Base-by-base conservation (phyloP, 78 protist genomes). In the Dictyostelium intermedium region DNA sequence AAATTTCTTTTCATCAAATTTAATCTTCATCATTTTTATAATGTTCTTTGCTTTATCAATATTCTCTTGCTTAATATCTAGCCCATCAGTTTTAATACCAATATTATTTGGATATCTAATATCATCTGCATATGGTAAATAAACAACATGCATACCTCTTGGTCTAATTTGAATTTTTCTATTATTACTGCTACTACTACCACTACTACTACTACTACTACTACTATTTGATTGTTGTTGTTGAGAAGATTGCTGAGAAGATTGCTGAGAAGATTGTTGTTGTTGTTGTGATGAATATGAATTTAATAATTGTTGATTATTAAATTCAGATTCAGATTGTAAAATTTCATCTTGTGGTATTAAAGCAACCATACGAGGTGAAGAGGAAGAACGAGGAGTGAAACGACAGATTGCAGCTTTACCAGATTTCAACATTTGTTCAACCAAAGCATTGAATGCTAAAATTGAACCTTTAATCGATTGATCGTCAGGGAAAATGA, bases 111-210 rank as follows among this genome's bases (percentile, higher is more conserved):
- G 79, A 34, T 72, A 34, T 47, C 97, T 91, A 37, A 96, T 96
- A 66, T 96, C 97, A 41, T 96, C 97, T 9, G 92, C 91, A 32
- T 60, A 96, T 9, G 97, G 97, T 13, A 96, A 39, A 32, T 79
- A 85, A 41, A 96, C 27, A 1, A 96, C 37, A 72, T 96, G 87
- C 72, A 96, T 35, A 3, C 97, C 95, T 18, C 91, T 25, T 39
- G 92, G 96, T 34, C 45, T 20, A 34, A 83, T 13, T 60, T 72
- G 87, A 34, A 37, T 35, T 32, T 41, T 39, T 27, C 39, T 27
- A 41, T 50, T 81, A 35, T 76, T 39, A 41, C 2, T 39, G n/a
- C n/a, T n/a, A n/a, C n/a, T n/a, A n/a, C n/a, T n/a, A n/a, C n/a
- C n/a, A n/a, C n/a, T n/a, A 30, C 32, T 66, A 25, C 27, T 23